Base-by-base conservation (phyloP, 2,329 filamentous ascomycete genomes). In the Stemphylium lycopersici region DNA sequence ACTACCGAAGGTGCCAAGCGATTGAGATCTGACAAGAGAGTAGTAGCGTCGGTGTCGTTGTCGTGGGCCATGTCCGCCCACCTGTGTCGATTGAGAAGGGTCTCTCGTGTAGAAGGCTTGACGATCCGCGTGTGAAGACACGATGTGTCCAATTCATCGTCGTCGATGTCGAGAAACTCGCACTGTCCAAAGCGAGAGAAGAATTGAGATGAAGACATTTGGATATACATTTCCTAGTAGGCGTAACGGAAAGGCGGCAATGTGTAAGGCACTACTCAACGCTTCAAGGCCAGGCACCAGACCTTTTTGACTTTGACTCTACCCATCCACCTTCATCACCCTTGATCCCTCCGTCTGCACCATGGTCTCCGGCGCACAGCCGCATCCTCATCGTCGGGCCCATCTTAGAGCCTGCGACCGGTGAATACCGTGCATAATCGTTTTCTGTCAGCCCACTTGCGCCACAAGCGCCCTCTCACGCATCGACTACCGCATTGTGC, bases 91-190 rank as follows among this genome's bases (percentile, higher is more conserved):
- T 52, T 52, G 11, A 74, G 55, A 37, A 72, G 46, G 7, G 38
- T 47, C 3, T 65, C 51, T 54, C 58, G 61, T 24, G 60, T 56
- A 13, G 61, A 47, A 6, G 62, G 58, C 8, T 57, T 55, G 16
- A 74, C 49, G 15, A 69, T 31, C n/a, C 63, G 64, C 6, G 62
- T 61, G 11, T 68, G 58, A 6, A 74, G 61, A 37, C 58, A 59
- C 18, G 66, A 64, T 3, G 65, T 71, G 33, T 73, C 68, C 18
- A 74, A 49, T n/a, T 71, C 67, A 16, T 69, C 57, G 37, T 65
- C 62, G 26, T 70, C 63, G n/a, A 74, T 56, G 16, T 69, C 63
- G 15, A 73, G 33, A 29, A 74, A 68, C 18, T 65, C 61, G 57
- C 63, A 68, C 22, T 72, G 68, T 33, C 61, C 63, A 39, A 61